Percentiles rank a stretch among this genome's conserved stretches.
These are phyloP conservation scores for Phytophthora crassamura DNA, from an alignment of 352 stramenopile species.

Conservation along the genomic window DNA sequence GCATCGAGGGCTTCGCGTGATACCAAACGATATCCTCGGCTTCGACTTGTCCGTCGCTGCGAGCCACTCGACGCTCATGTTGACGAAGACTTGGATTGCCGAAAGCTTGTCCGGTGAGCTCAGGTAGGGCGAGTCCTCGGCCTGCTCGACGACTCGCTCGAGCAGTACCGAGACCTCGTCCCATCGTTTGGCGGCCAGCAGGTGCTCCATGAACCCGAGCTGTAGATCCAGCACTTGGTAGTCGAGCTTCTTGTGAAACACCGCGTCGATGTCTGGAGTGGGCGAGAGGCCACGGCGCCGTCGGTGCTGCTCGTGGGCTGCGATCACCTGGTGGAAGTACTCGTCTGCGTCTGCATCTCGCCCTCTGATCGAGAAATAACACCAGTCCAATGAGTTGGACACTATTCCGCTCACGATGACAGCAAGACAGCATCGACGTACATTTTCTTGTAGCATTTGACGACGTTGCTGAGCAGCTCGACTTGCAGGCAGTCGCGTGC, in stretches of 20 bases:
- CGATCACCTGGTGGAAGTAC: not conserved
- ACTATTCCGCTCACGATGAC: no score
- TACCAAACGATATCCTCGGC: not conserved
- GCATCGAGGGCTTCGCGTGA: not conserved
- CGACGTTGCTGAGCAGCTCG: not conserved
- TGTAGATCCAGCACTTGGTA: constrained; percentile 1
- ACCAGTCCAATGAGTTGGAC: no score
- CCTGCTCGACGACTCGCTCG: not conserved
- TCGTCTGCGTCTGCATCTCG: not conserved
- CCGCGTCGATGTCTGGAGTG: not conserved
- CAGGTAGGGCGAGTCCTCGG: not conserved
- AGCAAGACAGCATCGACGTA: not conserved
- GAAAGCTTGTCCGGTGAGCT: not conserved
- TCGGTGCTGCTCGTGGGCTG: not conserved
- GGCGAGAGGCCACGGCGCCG: not conserved
- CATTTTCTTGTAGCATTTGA: constrained; percentile 7
- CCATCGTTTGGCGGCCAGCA: not conserved
- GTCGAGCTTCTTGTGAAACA: not conserved
- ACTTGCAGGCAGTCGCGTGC: not conserved
- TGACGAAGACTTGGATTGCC: constrained; percentile 6
- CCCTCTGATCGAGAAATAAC: not conserved
- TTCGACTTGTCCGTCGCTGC: not conserved
- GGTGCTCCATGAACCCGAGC: not conserved
- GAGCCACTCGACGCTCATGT: not conserved
- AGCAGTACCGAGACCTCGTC: not conserved